Evolutionary conservation across 1,284 basidiomycete species (phyloP).

Genomic region (Microbotryomycetes sp.): DNA sequence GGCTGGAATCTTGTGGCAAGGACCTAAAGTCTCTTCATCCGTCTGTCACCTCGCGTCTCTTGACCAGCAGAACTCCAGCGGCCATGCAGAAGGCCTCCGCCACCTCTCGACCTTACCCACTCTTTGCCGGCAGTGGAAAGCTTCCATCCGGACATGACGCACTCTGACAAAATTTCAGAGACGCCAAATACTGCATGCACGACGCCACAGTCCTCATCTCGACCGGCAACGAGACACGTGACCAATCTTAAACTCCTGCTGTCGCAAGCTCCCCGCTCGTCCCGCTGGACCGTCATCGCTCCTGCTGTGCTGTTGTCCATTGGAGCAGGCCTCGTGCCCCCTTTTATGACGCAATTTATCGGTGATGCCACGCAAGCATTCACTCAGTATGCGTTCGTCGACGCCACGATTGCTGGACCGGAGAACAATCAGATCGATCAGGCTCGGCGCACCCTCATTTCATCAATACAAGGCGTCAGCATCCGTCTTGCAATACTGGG

Average conservation of each 20-base stretch:
- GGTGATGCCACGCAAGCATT: constrained; percentile 81
- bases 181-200: no score
- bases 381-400: constrained; percentile 46
- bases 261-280: constrained; percentile 11
- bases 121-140: no score
- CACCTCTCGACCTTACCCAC: background rate
- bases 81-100: background rate
- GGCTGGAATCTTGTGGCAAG: no score
- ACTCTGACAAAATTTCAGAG: no score
- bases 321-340: constrained; percentile 67
- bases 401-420: constrained; percentile 36
- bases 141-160: no score
- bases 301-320: constrained; percentile 67
- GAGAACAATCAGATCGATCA: constrained; percentile 47
- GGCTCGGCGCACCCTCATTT: constrained; percentile 46
- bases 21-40: no score
- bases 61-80: no score
- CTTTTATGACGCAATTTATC: constrained; percentile 86
- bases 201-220: no score
- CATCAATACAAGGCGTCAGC: constrained; percentile 55
- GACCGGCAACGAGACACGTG: no score
- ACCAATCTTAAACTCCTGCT: constrained; percentile 27
- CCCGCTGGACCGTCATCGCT: constrained; percentile 43
- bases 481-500: constrained; percentile 67
- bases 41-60: no score